phyloP scores from a whole-genome alignment of 2,329 filamentous ascomycete species.

The Fusarium transvaalense region DNA sequence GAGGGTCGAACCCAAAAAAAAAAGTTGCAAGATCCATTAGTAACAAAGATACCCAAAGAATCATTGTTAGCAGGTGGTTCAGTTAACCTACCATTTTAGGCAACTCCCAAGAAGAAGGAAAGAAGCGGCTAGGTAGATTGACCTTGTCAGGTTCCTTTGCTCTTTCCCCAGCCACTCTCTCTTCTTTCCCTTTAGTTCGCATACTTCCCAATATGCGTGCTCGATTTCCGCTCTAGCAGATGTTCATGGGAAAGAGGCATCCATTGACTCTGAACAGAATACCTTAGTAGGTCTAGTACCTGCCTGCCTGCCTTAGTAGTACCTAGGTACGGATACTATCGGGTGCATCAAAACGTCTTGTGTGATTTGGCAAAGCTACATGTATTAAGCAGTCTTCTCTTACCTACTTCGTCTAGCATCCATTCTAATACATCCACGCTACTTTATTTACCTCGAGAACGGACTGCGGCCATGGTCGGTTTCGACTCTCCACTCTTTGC shows the following conservation, averaged over 20 bases:
- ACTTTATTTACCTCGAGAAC: conserved; percentile 9
- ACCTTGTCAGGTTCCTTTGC: not conserved
- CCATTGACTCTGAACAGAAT: not conserved
- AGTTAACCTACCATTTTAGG: conserved; percentile 32
- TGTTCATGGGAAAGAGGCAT: not conserved
- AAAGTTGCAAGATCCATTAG: not conserved
- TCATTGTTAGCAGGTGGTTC: conserved; percentile 7
- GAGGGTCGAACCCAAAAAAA: not conserved
- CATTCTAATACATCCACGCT: not conserved
- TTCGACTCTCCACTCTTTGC: conserved; percentile 32
- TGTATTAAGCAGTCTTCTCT: not conserved
- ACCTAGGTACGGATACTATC: no score
- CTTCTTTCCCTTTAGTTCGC: conserved; percentile 1
- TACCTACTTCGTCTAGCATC: no score
- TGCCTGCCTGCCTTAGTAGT: no score
- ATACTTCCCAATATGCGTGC: not conserved
- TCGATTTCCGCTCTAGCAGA: not conserved
- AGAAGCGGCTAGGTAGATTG: conserved; percentile 14
- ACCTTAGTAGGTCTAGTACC: no score
- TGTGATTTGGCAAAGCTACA: not conserved
- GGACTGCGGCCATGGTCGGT: conserved; percentile 4
- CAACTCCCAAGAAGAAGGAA: conserved; percentile 31
- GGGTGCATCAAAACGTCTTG: not conserved
- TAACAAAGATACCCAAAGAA: not conserved
- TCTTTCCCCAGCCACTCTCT: not conserved